Evolutionary conservation across 306 rosid species (phyloP).

Genomic region (Prinsepia uniflora): DNA sequence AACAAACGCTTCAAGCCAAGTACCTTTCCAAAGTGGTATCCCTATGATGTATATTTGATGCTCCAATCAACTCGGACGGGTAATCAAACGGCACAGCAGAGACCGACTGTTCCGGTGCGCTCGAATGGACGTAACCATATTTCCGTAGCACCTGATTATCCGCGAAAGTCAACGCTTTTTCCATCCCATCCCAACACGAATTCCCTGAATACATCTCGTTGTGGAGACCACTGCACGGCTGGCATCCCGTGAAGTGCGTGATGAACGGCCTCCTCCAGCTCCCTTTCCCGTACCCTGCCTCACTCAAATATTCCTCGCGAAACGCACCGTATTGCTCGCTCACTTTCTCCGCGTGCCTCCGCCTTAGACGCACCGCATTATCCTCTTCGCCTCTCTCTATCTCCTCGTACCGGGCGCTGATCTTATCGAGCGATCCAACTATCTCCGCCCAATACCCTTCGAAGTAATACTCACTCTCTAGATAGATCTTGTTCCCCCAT

Average conservation of each 20-base stretch:
- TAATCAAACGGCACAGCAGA: slow-evolving; percentile 57
- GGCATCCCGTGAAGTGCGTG: slow-evolving; percentile 88
- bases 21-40: not conserved
- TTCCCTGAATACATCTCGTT: slow-evolving; percentile 49
- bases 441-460: slow-evolving; percentile 82
- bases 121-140: slow-evolving; percentile 49
- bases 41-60: not conserved
- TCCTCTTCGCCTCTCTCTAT: slow-evolving; percentile 33
- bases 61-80: slow-evolving; percentile 27
- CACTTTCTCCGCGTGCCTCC: slow-evolving; percentile 74
- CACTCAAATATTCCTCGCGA: slow-evolving; percentile 46
- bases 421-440: slow-evolving; percentile 35
- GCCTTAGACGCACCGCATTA: slow-evolving; percentile 35
- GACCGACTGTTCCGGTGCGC: slow-evolving; percentile 32
- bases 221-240: slow-evolving; percentile 82
- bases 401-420: slow-evolving; percentile 32
- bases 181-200: slow-evolving; percentile 76
- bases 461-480: slow-evolving; percentile 62
- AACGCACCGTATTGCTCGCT: slow-evolving; percentile 50
- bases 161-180: slow-evolving; percentile 61
- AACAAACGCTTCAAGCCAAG: not conserved
- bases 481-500: slow-evolving; percentile 69
- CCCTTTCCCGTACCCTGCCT: slow-evolving; percentile 34
- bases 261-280: slow-evolving; percentile 73
- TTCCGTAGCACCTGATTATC: slow-evolving; percentile 77